Evolutionary conservation across 2,329 filamentous ascomycete species (phyloP).

Genomic region (Xylaria sp.): DNA sequence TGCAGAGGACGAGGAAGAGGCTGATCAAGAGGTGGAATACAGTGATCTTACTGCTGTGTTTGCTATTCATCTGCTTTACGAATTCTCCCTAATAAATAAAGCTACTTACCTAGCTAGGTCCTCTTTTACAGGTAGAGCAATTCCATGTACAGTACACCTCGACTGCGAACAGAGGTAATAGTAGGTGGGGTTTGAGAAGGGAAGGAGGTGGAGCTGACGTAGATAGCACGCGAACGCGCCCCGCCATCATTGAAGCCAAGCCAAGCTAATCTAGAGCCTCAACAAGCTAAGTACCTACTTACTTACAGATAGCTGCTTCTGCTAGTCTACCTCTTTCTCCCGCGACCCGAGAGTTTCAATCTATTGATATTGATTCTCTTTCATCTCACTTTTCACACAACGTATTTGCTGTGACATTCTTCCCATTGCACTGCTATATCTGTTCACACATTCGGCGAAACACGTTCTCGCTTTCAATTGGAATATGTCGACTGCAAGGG

Average conservation of each 20-base stretch:
- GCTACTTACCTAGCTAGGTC: no score
- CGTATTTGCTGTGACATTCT: neutral
- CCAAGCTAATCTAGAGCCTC: neutral
- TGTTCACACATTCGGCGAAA: neutral
- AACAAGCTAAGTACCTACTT: no score
- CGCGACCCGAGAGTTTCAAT: neutral
- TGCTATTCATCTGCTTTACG: no score
- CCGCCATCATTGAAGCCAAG: neutral
- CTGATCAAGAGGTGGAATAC: no score
- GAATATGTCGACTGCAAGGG: slow-evolving; percentile 18
- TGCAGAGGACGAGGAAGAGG: no score
- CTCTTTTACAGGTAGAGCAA: no score
- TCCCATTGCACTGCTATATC: neutral
- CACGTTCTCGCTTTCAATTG: neutral
- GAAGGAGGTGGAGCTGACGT: neutral
- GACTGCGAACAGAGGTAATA: no score
- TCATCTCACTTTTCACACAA: neutral
- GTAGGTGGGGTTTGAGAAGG: neutral
- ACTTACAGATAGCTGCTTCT: neutral
- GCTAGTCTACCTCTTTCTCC: neutral
- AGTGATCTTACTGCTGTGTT: no score
- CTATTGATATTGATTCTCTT: neutral
- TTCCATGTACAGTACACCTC: no score
- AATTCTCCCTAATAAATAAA: no score
- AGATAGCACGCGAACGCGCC: neutral